Conservation (phyloP, 306 rosid genomes). For the Purshia tridentata region DNA sequence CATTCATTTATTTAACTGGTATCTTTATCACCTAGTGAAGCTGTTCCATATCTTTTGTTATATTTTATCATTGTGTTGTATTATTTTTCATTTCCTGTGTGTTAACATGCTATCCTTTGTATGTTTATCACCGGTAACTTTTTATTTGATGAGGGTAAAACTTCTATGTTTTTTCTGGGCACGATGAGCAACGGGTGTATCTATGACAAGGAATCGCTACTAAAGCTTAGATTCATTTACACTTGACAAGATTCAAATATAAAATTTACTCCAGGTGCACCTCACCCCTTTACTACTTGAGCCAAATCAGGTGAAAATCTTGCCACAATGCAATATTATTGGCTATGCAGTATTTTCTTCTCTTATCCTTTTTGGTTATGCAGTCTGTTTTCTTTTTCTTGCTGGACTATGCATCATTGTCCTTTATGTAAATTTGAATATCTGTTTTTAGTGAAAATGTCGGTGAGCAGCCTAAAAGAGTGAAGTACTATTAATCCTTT, state of each 20-base stretch:
- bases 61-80: not conserved
- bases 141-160: no score
- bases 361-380: no score
- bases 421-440: not conserved
- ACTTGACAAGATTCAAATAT: not conserved
- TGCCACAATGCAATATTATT: no score
- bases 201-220: not conserved
- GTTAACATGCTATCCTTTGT: no score
- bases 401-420: no score
- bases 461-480: not conserved
- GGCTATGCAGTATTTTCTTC: no score
- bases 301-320: not conserved
- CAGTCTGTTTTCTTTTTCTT: no score
- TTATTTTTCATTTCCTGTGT: no score
- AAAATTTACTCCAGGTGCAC: not conserved
- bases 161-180: no score
- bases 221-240: not conserved
- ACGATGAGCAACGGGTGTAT: not conserved
- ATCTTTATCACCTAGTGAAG: not conserved
- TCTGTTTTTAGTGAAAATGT: not conserved
- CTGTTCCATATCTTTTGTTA: not conserved
- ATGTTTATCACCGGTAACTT: no score
- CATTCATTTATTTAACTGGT: not conserved
- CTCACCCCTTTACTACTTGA: not conserved
- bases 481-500: not conserved